These are phyloP conservation scores for Scenedesmus sp. DNA, from an alignment of 163 green algal genomes.

Conservation along the genomic window DNA sequence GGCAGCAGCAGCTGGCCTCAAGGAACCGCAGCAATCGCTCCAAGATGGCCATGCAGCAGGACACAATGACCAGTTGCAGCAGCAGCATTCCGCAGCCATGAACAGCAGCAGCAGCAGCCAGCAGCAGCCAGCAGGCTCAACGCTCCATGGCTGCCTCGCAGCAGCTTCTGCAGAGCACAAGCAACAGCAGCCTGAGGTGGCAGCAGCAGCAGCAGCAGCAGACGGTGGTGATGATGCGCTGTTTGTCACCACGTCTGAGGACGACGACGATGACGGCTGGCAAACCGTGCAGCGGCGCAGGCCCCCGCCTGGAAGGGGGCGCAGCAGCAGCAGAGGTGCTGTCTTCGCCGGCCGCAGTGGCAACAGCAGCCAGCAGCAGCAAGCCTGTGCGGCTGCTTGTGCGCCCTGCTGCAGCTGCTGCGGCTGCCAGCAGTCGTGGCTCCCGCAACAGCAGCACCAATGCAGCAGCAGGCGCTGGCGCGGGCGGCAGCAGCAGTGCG, in stretches of 20 bases:
- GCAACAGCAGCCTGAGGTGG: not conserved
- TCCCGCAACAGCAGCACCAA: not conserved
- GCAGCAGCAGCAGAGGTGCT: not conserved
- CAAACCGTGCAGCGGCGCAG: not conserved
- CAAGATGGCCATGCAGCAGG: not conserved
- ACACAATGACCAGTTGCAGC: not conserved
- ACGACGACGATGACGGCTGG: not conserved
- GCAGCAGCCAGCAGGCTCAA: not conserved
- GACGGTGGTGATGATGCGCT: not conserved
- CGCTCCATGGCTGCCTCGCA: no score
- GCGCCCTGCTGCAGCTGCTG: not conserved
- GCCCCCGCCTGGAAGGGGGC: not conserved
- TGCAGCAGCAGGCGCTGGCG: not conserved
- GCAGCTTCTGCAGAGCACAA: not conserved
- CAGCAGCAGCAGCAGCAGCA: constrained; percentile 23
- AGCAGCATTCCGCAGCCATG: constrained; percentile 3
- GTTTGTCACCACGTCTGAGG: not conserved
- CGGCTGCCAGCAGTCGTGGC: not conserved
- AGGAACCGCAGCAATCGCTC: not conserved
- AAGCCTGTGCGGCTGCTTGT: not conserved
- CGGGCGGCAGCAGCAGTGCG: not conserved
- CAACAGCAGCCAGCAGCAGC: constrained; percentile 6
- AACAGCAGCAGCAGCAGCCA: not conserved
- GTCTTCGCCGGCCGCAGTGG: not conserved
- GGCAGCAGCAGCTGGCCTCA: not conserved